Conservation (phyloP, 441 rosid genomes). For the Euphorbia celastroides region DNA sequence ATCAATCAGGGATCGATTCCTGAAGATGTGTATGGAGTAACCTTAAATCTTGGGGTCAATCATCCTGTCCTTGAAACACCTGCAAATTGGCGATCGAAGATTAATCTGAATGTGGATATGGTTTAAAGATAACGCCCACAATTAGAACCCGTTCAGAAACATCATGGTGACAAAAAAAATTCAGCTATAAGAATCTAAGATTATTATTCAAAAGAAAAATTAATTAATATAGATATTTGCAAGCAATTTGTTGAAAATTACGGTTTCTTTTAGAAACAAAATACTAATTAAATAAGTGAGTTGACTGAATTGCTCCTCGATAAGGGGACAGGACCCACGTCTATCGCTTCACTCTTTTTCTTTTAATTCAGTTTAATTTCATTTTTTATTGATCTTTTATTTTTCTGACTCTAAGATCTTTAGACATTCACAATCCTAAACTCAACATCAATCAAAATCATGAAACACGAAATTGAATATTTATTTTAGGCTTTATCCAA, state of each 20-base stretch:
- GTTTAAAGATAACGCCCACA: too few relatives aligned
- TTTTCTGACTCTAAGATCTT: conserved; percentile 18
- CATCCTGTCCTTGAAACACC: too few relatives aligned
- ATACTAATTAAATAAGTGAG: conserved; percentile 17
- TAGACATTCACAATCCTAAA: conserved; percentile 6
- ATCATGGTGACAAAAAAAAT: too few relatives aligned
- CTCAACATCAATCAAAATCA: background rate
- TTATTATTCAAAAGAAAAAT: conserved; percentile 1
- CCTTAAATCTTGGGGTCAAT: too few relatives aligned
- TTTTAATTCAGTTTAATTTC: conserved; percentile 19
- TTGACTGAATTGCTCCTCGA: conserved; percentile 53
- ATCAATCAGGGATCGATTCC: too few relatives aligned
- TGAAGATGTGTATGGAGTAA: too few relatives aligned
- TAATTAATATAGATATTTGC: conserved; percentile 28
- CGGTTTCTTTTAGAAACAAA: conserved; percentile 35
- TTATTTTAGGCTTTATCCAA: too few relatives aligned
- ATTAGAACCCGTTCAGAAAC: too few relatives aligned
- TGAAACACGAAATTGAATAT: too few relatives aligned
- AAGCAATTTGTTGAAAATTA: conserved; percentile 26
- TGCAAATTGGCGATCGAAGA: too few relatives aligned
- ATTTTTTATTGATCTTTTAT: too few relatives aligned
- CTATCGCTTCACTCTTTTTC: conserved; percentile 35
- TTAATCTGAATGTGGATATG: too few relatives aligned
- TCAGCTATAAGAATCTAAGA: conserved; percentile 19
- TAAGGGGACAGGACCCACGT: conserved; percentile 58